Evolutionary conservation across 768 basidiomycete species (phyloP), one percentile per base, ranked within the genome.

Genomic region (Mycena rosella): DNA sequence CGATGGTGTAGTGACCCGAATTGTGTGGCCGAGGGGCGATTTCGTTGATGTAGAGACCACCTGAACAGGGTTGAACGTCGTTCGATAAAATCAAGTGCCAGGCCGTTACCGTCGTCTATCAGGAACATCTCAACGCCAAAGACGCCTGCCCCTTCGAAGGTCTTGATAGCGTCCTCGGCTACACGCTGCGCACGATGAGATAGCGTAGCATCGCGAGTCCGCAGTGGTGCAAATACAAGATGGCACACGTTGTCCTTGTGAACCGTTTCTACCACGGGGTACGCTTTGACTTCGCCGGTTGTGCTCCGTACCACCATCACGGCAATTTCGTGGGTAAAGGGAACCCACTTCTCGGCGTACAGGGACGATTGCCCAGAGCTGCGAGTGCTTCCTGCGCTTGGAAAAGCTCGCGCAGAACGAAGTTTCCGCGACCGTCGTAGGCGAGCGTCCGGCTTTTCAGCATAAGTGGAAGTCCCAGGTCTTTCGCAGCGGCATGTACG

Each of bases 111-210:
- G 74, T 96, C 88, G 30, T 85, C 81, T 87, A 97, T 87, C 45
- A 98, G 83, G 81, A 99, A 99, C 96, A 99, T 95, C 78, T 99
- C 98, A 1, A 99, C 96, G 2, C 96, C 98, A 80, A 98, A 99
- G 29, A 98, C 88, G 15, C 98, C 98, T 11, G 96, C 96, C 5
- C 96, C 97, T 20, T 88, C 79, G 40, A 99, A 86, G 9, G 90
- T 88, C 65, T 81, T 86, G 26, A 98, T 86, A 0, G 96, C 95
- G 38, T 84, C 81, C 79, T 96, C 94, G 0, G 97, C 98, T 34
- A 96, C 80, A 5, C 75, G 74, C 65, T 89, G 88, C 18, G 95
- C 96, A 51, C 87, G 83, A 10, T 77, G 77, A 26, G 86, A 79
- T 3, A 96, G 80, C 8, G 81, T 76, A 2, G 86, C 78, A 73